Base-by-base conservation (phyloP, 2,329 filamentous ascomycete genomes). In the Colletotrichum sp. region DNA sequence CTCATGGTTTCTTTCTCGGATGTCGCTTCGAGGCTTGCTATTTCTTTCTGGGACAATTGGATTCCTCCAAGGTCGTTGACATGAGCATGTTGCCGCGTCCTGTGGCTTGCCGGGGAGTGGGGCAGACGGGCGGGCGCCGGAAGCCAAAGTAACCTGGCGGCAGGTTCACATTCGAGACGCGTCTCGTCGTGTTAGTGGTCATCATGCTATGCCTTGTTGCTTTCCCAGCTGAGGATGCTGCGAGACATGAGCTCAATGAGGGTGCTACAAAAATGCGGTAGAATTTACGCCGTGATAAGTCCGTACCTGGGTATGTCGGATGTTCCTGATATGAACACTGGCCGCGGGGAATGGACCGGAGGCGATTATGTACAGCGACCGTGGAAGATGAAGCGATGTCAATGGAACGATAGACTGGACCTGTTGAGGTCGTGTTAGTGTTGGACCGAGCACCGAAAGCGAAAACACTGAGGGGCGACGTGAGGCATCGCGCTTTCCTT, bases 91-190 rank as follows among this genome's bases (percentile, higher is more conserved):
- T 57, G 26, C 69, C 57, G 73, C 34, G 57, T 63, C 32, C 39
- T 43, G 72, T 67, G 30, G 55, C 55, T 32, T 28, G 69, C 72
- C 30, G 39, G 28, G 61, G 39, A 55, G 72, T 64, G 63, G 73
- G 69, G 69, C 63, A 57, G 69, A 34, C 69, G 32, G 69, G 36
- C 72, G 69, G 72, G 57, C 69, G 70, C 64, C 74, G 71, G 66
- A 70, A 34, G 57, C 18, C 57, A n/a, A 61, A 65, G 59, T 36
- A 60, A 70, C 65, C 48, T 74, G 66, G 71, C 34, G 32, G 65
- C 66, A 72, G 57, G 70, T 43, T 43, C 39, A 43, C 39, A 43
- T 76, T 76, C 71, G 74, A 75, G 71, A 76, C 71, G 74, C 71
- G 66, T 75, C 74, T 76, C 66, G 74, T 72, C 60, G 71, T 70